These are phyloP conservation scores for Coccinonectria pachysandricola DNA, from an alignment of 2,329 filamentous ascomycete species.

Conservation along the genomic window DNA sequence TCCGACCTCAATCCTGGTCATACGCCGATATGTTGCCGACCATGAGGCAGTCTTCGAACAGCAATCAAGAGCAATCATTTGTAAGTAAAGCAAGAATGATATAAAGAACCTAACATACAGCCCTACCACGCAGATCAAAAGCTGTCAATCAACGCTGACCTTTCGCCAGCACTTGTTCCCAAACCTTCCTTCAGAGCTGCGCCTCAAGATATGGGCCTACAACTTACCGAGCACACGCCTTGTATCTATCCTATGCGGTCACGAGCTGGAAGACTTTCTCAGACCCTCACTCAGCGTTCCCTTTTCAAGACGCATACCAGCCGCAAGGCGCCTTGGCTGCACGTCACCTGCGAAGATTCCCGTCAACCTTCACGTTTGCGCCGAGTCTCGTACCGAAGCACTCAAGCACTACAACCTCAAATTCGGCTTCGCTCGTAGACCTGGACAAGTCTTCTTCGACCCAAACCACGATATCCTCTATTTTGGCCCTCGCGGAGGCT, in stretches of 20 bases:
- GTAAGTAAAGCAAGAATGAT: no score
- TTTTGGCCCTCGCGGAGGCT: slow-evolving; percentile 34
- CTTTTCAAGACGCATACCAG: no score
- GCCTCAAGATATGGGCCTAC: slow-evolving; percentile 37
- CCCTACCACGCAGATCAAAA: no score
- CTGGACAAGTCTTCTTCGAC: slow-evolving; percentile 34
- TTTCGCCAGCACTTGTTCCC: slow-evolving; percentile 33
- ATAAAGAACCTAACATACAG: no score
- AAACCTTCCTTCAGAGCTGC: slow-evolving; percentile 35
- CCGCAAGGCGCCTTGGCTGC: no score
- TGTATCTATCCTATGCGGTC: slow-evolving; percentile 32
- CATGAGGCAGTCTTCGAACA: no score
- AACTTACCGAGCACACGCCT: slow-evolving; percentile 33
- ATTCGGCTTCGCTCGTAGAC: slow-evolving; percentile 32
- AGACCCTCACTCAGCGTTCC: slow-evolving; percentile 8
- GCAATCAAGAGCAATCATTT: no score
- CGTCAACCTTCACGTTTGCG: slow-evolving; percentile 34
- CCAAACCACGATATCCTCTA: slow-evolving; percentile 33
- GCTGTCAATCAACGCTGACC: no score
- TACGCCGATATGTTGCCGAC: no score
- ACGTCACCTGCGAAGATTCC: slow-evolving; percentile 32
- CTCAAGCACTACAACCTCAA: slow-evolving; percentile 29
- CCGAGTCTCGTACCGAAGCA: slow-evolving; percentile 35
- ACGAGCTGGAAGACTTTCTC: slow-evolving; percentile 9
- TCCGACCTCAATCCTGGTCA: no score